Conservation (phyloP, 1,284 basidiomycete genomes). For the Fomitopsis betulina region DNA sequence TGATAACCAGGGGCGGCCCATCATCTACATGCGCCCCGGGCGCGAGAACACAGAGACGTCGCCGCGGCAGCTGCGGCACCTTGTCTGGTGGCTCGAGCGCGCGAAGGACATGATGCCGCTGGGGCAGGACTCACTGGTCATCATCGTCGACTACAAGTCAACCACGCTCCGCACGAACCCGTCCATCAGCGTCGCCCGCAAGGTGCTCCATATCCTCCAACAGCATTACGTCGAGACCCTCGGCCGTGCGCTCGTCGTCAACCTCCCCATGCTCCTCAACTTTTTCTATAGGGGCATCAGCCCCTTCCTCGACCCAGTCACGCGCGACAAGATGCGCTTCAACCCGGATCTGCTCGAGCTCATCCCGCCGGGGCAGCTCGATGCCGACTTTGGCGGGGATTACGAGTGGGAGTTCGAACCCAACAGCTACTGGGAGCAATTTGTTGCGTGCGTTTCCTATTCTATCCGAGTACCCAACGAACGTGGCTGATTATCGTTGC, state of each 20-base stretch:
- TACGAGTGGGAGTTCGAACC: conserved; percentile 78
- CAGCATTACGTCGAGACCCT: conserved; percentile 90
- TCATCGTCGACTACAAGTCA: conserved; percentile 81
- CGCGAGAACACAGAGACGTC: conserved; percentile 76
- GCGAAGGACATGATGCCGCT: conserved; percentile 84
- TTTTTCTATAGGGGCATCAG: conserved; percentile 87
- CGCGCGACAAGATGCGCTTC: conserved; percentile 90
- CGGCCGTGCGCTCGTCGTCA: conserved; percentile 81
- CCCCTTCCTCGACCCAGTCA: conserved; percentile 88
- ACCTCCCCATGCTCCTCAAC: conserved; percentile 74
- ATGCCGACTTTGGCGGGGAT: conserved; percentile 79
- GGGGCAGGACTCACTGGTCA: conserved; percentile 76
- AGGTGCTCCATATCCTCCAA: conserved; percentile 82
- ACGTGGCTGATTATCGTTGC: neutral
- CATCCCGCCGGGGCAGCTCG: conserved; percentile 72
- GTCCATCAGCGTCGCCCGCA: conserved; percentile 71
- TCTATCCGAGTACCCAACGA: neutral
- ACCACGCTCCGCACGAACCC: conserved; percentile 80
- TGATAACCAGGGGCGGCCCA: conserved; percentile 76
- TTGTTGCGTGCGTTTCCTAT: conserved; percentile 50
- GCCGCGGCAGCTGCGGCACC: conserved; percentile 74
- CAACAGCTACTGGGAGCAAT: conserved; percentile 73
- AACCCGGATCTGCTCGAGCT: conserved; percentile 80
- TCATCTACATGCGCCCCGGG: conserved; percentile 82
- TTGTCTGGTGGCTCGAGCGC: conserved; percentile 81